These are phyloP conservation scores for Elongisporangium prolatum DNA, from an alignment of 352 stramenopile species.

Conservation along the genomic window DNA sequence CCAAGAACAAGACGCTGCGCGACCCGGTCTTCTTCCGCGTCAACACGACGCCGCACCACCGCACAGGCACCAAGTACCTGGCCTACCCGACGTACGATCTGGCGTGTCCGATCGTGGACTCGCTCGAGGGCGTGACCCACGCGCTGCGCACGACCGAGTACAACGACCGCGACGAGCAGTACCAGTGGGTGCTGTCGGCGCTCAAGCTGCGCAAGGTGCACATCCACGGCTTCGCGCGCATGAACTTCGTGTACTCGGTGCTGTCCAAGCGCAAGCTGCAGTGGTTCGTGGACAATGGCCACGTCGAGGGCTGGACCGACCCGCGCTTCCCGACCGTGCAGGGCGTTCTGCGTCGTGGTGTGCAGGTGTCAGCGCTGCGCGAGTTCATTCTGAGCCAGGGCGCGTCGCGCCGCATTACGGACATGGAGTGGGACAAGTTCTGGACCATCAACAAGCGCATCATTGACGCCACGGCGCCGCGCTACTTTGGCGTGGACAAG, in stretches of 20 bases:
- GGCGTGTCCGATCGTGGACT: constrained; percentile 99
- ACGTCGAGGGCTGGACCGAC: constrained; percentile 98
- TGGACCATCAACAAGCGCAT: constrained; percentile 99
- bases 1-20: constrained; percentile 87
- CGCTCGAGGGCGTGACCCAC: constrained; percentile 98
- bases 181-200: constrained; percentile 92
- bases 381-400: constrained; percentile 98
- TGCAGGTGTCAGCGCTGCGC: constrained; percentile 94
- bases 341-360: constrained; percentile 93
- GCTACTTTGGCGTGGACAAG: constrained; percentile 97
- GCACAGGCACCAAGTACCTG: constrained; percentile 95
- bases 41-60: constrained; percentile 83
- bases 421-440: constrained; percentile 99
- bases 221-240: constrained; percentile 95
- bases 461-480: constrained; percentile 92
- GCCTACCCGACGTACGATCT: constrained; percentile 99
- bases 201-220: constrained; percentile 82
- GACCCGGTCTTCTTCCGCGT: constrained; percentile 88
- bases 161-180: constrained; percentile 98
- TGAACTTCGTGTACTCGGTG: constrained; percentile 99
- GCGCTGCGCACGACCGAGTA: constrained; percentile 99
- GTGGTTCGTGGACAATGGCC: constrained; percentile 98
- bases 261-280: constrained; percentile 99
- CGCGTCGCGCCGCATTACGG: constrained; percentile 93
- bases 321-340: constrained; percentile 98